phyloP scores from a whole-genome alignment of 108 stramenopile species.

The Pseudonitzschia multiseries region DNA sequence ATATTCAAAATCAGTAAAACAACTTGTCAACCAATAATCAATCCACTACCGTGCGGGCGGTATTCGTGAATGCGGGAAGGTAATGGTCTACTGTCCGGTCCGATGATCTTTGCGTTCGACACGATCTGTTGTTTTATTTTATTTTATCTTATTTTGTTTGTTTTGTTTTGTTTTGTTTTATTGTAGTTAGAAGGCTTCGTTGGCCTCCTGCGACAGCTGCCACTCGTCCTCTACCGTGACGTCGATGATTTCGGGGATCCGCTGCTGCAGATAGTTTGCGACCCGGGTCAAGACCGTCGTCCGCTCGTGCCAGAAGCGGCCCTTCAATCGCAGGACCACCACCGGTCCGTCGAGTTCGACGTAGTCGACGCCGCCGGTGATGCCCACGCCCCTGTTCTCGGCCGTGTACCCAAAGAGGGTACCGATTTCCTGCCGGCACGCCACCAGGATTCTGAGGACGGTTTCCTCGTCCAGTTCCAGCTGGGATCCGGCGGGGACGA shows the following conservation, averaged over 20 bases:
- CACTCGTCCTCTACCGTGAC: conserved; percentile 77
- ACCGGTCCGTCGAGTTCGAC: conserved; percentile 91
- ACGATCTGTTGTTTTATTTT: no score
- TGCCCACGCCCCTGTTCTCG: conserved; percentile 92
- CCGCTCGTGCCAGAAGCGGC: conserved; percentile 93
- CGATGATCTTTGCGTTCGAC: no score
- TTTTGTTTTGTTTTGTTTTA: no score
- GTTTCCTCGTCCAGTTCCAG: conserved; percentile 69
- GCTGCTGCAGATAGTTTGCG: conserved; percentile 60
- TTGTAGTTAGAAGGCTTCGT: conserved; percentile 43
- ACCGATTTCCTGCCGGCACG: conserved; percentile 80
- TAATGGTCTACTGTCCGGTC: no score
- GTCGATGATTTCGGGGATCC: conserved; percentile 88
- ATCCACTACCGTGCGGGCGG: no score
- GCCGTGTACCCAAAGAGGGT: conserved; percentile 92
- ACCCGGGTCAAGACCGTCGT: conserved; percentile 79
- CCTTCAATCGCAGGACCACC: conserved; percentile 59
- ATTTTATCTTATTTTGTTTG: no score
- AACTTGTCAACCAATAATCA: no score
- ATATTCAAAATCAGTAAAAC: no score
- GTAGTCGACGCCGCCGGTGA: conserved; percentile 93
- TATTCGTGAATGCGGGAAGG: no score
- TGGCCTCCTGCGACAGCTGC: conserved; percentile 82
- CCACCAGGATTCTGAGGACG: conserved; percentile 67
- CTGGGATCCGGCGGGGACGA: conserved; percentile 48